phyloP scores from a whole-genome alignment of 148 eudicot species.

The Limonium bicolor region DNA sequence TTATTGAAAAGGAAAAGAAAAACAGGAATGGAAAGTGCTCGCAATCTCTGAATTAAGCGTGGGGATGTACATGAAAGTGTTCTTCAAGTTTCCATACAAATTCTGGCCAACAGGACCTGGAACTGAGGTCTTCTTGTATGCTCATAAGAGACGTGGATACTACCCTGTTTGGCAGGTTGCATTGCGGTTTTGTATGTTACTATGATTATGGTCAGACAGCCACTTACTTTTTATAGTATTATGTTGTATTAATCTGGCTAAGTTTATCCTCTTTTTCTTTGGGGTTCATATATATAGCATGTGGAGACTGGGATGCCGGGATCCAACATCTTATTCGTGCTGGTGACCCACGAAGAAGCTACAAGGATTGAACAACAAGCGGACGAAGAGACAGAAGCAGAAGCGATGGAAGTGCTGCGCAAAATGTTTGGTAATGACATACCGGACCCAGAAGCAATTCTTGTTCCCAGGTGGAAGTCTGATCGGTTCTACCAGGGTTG shows the following conservation, averaged over 20 bases:
- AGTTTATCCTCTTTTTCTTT: too few species aligned
- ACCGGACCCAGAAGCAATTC: slow-evolving; percentile 11
- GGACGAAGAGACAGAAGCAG: slow-evolving; percentile 11
- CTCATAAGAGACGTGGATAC: slow-evolving; percentile 18
- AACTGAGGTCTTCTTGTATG: slow-evolving; percentile 16
- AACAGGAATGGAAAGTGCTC: slow-evolving; percentile 18
- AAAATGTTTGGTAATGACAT: slow-evolving; percentile 21
- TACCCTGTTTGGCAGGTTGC: slow-evolving; percentile 21
- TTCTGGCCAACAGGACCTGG: slow-evolving; percentile 20
- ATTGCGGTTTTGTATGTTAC: neutral
- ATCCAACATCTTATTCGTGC: slow-evolving; percentile 14
- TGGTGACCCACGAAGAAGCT: slow-evolving; percentile 10
- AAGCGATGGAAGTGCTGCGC: slow-evolving; percentile 14
- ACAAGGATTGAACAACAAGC: slow-evolving; percentile 18
- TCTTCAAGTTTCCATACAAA: slow-evolving; percentile 15
- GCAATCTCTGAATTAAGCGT: slow-evolving; percentile 17
- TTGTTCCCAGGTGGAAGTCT: slow-evolving; percentile 19
- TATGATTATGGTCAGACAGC: neutral
- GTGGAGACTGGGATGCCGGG: slow-evolving; percentile 17
- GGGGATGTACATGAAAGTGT: slow-evolving; percentile 14
- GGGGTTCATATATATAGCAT: slow-evolving; percentile 11
- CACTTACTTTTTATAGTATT: neutral
- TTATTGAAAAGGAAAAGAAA: too few species aligned
- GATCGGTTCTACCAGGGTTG: slow-evolving; percentile 13
- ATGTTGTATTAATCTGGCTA: too few species aligned